Conservation (phyloP, 2,329 filamentous ascomycete genomes). For the Aspergillus terreus region DNA sequence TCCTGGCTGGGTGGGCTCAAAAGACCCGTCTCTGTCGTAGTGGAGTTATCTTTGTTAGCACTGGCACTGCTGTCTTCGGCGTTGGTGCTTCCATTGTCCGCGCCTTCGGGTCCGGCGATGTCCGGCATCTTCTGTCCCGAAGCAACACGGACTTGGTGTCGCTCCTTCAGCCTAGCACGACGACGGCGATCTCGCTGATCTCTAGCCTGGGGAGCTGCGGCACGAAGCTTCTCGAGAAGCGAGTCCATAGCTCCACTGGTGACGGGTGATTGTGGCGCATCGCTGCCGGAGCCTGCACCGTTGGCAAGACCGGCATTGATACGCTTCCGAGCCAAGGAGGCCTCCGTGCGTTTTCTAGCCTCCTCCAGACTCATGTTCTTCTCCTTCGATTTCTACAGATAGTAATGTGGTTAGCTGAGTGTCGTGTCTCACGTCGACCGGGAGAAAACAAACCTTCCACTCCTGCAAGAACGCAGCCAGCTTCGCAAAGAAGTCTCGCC, state of each 20-base stretch:
- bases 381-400: constrained; percentile 70
- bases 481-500: constrained; percentile 93
- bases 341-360: constrained; percentile 77
- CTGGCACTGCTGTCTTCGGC: constrained; percentile 33
- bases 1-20: constrained; percentile 49
- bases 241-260: constrained; percentile 93
- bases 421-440: neutral
- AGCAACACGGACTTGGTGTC: constrained; percentile 83
- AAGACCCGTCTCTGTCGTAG: constrained; percentile 31
- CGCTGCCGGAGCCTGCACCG: constrained; percentile 41
- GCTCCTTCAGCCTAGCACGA: constrained; percentile 82
- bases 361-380: constrained; percentile 89
- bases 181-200: constrained; percentile 87
- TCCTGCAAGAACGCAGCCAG: constrained; percentile 84
- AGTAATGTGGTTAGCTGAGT: constrained; percentile 2
- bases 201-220: constrained; percentile 82
- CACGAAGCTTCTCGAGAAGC: constrained; percentile 87
- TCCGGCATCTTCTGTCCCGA: constrained; percentile 88
- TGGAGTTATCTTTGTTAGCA: constrained; percentile 36
- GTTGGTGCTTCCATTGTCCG: constrained; percentile 51
- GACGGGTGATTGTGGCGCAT: constrained; percentile 60
- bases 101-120: constrained; percentile 51
- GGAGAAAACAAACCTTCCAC: constrained; percentile 63
- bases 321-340: constrained; percentile 83
- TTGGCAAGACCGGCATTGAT: constrained; percentile 63